These are phyloP conservation scores for Phytophthora citrophthora DNA, from an alignment of 352 stramenopile genomes.

Conservation along the genomic window DNA sequence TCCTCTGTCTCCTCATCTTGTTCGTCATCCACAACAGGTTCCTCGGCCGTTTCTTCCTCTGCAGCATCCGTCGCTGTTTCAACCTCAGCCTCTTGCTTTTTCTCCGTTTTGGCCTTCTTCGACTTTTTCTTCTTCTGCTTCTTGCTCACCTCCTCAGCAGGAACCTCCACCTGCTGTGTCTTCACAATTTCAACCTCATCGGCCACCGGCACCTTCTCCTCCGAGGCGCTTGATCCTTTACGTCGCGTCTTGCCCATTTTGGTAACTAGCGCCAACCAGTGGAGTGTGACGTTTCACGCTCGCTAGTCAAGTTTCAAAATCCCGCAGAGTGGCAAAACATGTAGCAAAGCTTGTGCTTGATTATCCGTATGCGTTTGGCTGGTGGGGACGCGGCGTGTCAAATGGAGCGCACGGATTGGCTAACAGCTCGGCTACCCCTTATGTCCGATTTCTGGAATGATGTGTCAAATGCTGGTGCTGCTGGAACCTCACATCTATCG, in stretches of 20 bases:
- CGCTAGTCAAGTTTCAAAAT: conserved; percentile 1
- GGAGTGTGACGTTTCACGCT: conserved; percentile 50
- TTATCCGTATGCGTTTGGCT: conserved; percentile 40
- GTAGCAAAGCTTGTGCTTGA: conserved; percentile 19
- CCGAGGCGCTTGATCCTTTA: conserved; percentile 17
- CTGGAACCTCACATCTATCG: conserved; percentile 31
- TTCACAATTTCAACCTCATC: conserved; percentile 19
- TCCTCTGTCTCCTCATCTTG: conserved; percentile 72
- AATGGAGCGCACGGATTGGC: conserved; percentile 30
- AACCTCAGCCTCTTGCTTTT: conserved; percentile 21
- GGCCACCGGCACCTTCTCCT: conserved; percentile 21
- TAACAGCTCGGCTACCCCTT: conserved; percentile 10
- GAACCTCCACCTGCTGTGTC: conserved; percentile 10
- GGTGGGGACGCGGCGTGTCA: conserved; percentile 39
- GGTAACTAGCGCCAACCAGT: conserved; percentile 27
- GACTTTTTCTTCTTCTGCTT: conserved; percentile 41
- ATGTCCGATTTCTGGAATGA: conserved; percentile 31
- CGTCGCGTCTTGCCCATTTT: conserved; percentile 49
- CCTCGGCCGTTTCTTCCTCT: conserved; percentile 29
- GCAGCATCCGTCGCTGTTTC: conserved; percentile 12
- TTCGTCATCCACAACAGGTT: conserved; percentile 41
- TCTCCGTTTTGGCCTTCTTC: conserved; percentile 48
- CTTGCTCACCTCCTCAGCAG: conserved; percentile 12
- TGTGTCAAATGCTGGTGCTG: conserved; percentile 12
- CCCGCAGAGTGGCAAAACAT: conserved; percentile 10